Percentiles rank a stretch among this genome's conserved stretches.
These are phyloP conservation scores for Cucurbita maxima DNA, from an alignment of 306 rosid species.

Conservation along the genomic window DNA sequence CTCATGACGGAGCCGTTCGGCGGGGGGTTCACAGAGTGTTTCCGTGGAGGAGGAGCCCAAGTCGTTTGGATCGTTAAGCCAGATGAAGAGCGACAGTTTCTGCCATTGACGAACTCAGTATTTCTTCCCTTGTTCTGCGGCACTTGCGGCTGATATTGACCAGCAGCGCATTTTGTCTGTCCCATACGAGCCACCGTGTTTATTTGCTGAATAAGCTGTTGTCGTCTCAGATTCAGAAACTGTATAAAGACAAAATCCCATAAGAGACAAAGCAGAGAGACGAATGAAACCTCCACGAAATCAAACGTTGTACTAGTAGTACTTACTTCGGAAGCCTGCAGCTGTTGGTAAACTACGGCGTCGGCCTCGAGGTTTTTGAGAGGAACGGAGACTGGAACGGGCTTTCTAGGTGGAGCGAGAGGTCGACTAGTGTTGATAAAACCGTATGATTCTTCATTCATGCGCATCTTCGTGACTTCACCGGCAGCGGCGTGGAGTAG, in stretches of 20 bases:
- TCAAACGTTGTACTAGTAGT: neutral
- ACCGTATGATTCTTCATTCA: conserved; percentile 13
- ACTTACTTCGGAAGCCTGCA: conserved; percentile 28
- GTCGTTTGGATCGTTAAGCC: conserved; percentile 21
- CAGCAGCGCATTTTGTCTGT: conserved; percentile 10
- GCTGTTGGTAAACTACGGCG: conserved; percentile 17
- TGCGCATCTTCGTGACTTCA: conserved; percentile 26
- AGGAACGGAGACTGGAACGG: conserved; percentile 16
- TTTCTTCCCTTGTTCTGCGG: conserved; percentile 18
- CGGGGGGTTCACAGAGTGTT: conserved; percentile 13
- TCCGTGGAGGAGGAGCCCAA: conserved; percentile 44
- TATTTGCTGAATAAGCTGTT: conserved; percentile 27
- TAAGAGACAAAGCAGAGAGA: neutral
- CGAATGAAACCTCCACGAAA: neutral
- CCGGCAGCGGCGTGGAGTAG: conserved; percentile 40
- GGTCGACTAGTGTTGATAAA: neutral
- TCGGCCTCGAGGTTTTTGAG: conserved; percentile 14
- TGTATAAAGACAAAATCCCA: neutral
- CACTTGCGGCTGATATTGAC: conserved; percentile 15
- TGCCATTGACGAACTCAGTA: conserved; percentile 9
- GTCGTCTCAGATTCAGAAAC: conserved; percentile 29
- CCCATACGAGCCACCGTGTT: conserved; percentile 10
- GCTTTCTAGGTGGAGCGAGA: conserved; percentile 12
- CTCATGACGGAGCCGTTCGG: conserved; percentile 33
- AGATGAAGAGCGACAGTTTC: conserved; percentile 12